Evolutionary conservation across 2,329 filamentous ascomycete genomes (phyloP), one percentile per base, ranked within the genome.

Genomic region (Huntiella decipiens): DNA sequence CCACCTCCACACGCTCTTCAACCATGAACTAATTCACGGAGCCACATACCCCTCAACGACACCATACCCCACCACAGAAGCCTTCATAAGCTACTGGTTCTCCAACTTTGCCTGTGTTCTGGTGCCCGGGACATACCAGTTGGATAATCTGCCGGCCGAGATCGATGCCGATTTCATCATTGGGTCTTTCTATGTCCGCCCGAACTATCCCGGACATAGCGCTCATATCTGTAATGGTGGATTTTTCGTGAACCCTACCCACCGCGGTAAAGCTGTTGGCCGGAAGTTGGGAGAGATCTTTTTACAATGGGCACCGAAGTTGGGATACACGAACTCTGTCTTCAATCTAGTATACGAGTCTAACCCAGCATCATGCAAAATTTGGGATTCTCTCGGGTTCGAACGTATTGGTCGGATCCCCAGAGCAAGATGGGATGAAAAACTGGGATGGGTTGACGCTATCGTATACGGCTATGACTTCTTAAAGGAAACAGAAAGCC

Each of bases 321-420:
- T 71, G 63, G 84, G 85, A 41, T 94, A 93, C 63, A 82, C 80
- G 1, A 93, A 93, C 65, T 87, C 82, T 36, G 83, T 94, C 51
- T 94, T 94, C 70, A 93, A 93, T 61, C 73, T 93, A 43, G 86
- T 93, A 5, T 93, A 93, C 65, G 86, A 93, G 67, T 92, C 82
- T 52, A 93, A 93, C 61, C 80, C 91, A 17, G 86, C 82, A 1
- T 88, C 82, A 31, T 87, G 85, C 60, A 79, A 81, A 52, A 86
- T 93, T 56, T 94, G 86, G 86, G 86, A 94, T 61, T 82, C 79
- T 1, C 71, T 94, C 28, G 85, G 85, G 49, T 94, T 94, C 66
- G 91, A 92, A 68, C 78, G 86, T 48, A 91, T 94, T 57, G 86
- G 86, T 15, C 76, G 82, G 44, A 79, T 94, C 54, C 79, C 79